These are phyloP conservation scores for Tuber microsphaerosporum DNA, from an alignment of 495 filamentous ascomycete species.

Conservation along the genomic window DNA sequence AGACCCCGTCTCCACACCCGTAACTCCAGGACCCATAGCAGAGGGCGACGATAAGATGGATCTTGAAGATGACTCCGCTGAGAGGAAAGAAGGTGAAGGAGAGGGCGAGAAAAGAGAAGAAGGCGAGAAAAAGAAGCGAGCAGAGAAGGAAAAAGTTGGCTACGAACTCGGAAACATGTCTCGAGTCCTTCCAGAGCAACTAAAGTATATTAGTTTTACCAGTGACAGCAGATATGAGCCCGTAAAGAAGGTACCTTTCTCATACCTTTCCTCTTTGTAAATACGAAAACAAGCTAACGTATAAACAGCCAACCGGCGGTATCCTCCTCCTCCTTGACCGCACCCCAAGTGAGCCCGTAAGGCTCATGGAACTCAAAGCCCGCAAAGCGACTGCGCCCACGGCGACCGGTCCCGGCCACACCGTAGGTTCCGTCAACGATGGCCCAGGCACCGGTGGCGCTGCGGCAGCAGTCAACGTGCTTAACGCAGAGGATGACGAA, in stretches of 20 bases:
- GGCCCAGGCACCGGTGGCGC: slow-evolving; percentile 50
- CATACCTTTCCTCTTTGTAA: slow-evolving; percentile 12
- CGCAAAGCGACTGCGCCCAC: slow-evolving; percentile 54
- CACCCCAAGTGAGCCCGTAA: slow-evolving; percentile 68
- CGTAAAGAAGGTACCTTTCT: slow-evolving; percentile 74
- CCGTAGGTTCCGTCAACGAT: slow-evolving; percentile 34
- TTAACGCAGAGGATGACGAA: slow-evolving; percentile 77
- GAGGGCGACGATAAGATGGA: slow-evolving; percentile 72
- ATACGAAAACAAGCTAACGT: slow-evolving; percentile 6
- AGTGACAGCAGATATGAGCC: slow-evolving; percentile 80
- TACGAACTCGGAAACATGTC: slow-evolving; percentile 97
- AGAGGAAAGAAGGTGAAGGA: slow-evolving; percentile 50
- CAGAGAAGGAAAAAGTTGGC: slow-evolving; percentile 92
- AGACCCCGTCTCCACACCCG: slow-evolving; percentile 69
- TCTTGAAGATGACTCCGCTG: slow-evolving; percentile 56
- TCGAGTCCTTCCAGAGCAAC: slow-evolving; percentile 81
- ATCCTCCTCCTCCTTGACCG: slow-evolving; percentile 86
- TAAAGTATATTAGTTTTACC: slow-evolving; percentile 87
- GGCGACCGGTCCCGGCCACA: slow-evolving; percentile 35
- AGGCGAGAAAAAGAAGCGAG: slow-evolving; percentile 69
- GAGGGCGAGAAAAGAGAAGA: slow-evolving; percentile 56
- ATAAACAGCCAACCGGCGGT: slow-evolving; percentile 75
- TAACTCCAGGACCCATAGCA: slow-evolving; percentile 53
- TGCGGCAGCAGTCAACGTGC: slow-evolving; percentile 66
- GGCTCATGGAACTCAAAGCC: slow-evolving; percentile 67